Evolutionary conservation across 768 basidiomycete species (phyloP), one percentile per base, ranked within the genome.

Genomic region (Macrolepiota albuminosa): DNA sequence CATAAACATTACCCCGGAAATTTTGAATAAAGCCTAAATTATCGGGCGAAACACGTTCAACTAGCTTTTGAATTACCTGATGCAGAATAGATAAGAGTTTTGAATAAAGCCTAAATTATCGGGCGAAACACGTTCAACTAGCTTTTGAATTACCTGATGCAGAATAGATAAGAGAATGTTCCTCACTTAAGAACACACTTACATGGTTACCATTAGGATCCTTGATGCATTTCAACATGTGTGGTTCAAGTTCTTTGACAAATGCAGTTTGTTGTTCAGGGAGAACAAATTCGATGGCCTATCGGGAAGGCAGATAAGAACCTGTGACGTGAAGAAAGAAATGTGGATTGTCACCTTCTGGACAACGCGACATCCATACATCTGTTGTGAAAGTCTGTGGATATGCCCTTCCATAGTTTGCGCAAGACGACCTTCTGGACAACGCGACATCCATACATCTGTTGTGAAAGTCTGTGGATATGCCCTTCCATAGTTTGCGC

Each of bases 371-470:
- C 96, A 99, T 4, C 95, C 96, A 72, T 98, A 98, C 83, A 95
- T 92, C 69, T 98, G 91, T 57, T 90, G 75, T 10, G 94, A 90
- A 55, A 98, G 77, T 16, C 81, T 75, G 4, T 93, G 75, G 39
- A 95, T 79, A 67, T 89, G 86, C 0, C 86, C 86, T 68, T 93
- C 87, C 82, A 99, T 88, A 8, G 83, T 78, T 54, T 75, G 81
- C 1, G 84, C 87, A 48, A 98, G 76, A 24, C 81, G 74, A 8
- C 93, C 87, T 94, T 94, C 71, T 96, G 94, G 21, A 95, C 88
- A 7, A 98, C 95, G 14, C 96, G 85, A 73, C 96, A 99, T 4
- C 95, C 96, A 72, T 98, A 98, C 83, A 95, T 92, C 68, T 98
- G 91, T 57, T 90, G 75, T 10, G 94, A 90, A 55, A 98, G 77